Evolutionary conservation across 1,284 basidiomycete species (phyloP).

Genomic region (Microbotryomycetes sp.): DNA sequence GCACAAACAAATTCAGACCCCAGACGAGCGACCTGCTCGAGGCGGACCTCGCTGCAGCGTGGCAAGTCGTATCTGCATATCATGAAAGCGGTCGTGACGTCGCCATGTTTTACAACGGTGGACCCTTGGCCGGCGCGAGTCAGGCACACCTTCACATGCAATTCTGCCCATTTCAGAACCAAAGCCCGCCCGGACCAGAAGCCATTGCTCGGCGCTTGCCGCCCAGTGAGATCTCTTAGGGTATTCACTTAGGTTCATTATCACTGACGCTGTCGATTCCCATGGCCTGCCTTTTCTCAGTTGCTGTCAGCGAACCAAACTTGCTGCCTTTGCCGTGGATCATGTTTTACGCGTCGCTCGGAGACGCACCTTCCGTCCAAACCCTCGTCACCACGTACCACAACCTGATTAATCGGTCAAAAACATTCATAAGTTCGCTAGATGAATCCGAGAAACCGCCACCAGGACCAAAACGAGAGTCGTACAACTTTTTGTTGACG

Average conservation of each 20-base stretch:
- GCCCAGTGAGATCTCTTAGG: background rate
- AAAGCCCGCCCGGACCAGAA: constrained; percentile 3
- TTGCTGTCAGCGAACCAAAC: too few species aligned
- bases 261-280: too few species aligned
- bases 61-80: constrained; percentile 11
- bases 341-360: background rate
- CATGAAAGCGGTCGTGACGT: background rate
- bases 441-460: background rate
- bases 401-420: background rate
- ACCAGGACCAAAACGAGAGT: background rate
- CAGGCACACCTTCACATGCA: constrained; percentile 27
- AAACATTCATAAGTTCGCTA: background rate
- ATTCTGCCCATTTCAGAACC: constrained; percentile 23
- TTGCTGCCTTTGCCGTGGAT: background rate
- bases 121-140: constrained; percentile 18
- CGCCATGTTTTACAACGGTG: constrained; percentile 25
- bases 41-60: constrained; percentile 9
- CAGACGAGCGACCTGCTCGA: constrained; percentile 10
- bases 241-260: too few species aligned
- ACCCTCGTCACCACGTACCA: background rate
- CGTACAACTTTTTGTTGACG: background rate
- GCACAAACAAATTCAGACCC: constrained; percentile 8
- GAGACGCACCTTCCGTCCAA: background rate
- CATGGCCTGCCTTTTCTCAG: too few species aligned
- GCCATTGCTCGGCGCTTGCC: constrained; percentile 3